Evolutionary conservation across 139 green algal species (phyloP), one percentile per base, ranked within the genome.

Genomic region (Diplosphaera chodatii): DNA sequence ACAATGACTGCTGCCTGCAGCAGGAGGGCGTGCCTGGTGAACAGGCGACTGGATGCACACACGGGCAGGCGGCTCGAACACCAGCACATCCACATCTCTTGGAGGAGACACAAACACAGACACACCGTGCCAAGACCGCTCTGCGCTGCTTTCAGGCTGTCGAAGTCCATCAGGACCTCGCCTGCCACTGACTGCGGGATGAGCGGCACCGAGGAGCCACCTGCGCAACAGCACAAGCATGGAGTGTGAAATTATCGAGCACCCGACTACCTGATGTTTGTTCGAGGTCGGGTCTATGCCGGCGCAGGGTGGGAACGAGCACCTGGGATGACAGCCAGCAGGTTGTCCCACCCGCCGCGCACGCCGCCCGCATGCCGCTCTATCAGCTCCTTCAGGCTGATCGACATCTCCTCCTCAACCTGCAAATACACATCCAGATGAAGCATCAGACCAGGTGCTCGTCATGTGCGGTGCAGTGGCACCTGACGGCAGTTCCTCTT

Each of bases 381-480:
- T 37, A 99, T 97, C 32, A 98, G 90, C 84, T 99, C 92, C 75
- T 86, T 87, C 59, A 98, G 84, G 0, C 92, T 83, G 77, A 99
- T 98, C 77, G 73, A 88, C 91, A 99, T 97, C 87, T 99, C 95
- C 86, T 99, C 95, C 85, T 99, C 95, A 32, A 99, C 48, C 48
- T 59, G n/a, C n/a, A 59, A 20, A 48, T 48, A n/a, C n/a, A 48
- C 37, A 48, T 10, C 6, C 37, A 48, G 6, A n/a, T n/a, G n/a
- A n/a, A n/a, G n/a, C n/a, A n/a, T n/a, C n/a, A n/a, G n/a, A n/a
- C n/a, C n/a, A n/a, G n/a, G n/a, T n/a, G n/a, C n/a, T n/a, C n/a
- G n/a, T n/a, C n/a, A n/a, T n/a, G n/a, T n/a, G n/a, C n/a, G n/a
- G n/a, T n/a, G n/a, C n/a, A n/a, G n/a, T n/a, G n/a, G n/a, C n/a